These are phyloP conservation scores for Aspergillus cejpii DNA, from an alignment of 2,329 filamentous ascomycete genomes.

Conservation along the genomic window DNA sequence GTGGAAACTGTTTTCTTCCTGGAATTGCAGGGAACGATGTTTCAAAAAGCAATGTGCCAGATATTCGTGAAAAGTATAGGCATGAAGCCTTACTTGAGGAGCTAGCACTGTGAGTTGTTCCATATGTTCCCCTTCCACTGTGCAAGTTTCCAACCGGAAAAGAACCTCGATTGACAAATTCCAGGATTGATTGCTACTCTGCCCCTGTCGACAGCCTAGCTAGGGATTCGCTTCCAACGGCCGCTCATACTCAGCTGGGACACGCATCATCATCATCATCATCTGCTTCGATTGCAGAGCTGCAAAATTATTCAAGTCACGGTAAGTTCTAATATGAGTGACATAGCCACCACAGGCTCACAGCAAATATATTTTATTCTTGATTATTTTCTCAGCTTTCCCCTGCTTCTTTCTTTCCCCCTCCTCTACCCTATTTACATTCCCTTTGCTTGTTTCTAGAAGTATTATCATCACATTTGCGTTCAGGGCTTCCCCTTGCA, in stretches of 20 bases:
- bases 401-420: too few species aligned
- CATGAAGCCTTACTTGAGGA: slow-evolving; percentile 82
- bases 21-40: slow-evolving; percentile 84
- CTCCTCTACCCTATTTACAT: too few species aligned
- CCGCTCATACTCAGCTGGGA: not conserved
- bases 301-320: not conserved
- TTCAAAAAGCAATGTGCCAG: slow-evolving; percentile 92
- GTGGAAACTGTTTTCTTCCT: slow-evolving; percentile 66
- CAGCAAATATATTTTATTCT: not conserved
- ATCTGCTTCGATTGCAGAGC: not conserved
- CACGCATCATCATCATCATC: not conserved
- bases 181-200: not conserved
- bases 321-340: not conserved
- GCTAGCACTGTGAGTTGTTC: slow-evolving; percentile 61
- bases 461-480: not conserved
- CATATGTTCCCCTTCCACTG: not conserved
- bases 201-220: not conserved
- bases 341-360: not conserved
- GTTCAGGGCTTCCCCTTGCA: not conserved
- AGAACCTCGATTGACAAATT: not conserved
- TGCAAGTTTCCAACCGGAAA: not conserved
- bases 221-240: not conserved
- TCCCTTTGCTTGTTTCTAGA: too few species aligned
- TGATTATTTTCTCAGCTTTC: too few species aligned
- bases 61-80: slow-evolving; percentile 82